Conservation (phyloP, 1,139 yeast species). For the Hanseniaspora gamundiae region DNA sequence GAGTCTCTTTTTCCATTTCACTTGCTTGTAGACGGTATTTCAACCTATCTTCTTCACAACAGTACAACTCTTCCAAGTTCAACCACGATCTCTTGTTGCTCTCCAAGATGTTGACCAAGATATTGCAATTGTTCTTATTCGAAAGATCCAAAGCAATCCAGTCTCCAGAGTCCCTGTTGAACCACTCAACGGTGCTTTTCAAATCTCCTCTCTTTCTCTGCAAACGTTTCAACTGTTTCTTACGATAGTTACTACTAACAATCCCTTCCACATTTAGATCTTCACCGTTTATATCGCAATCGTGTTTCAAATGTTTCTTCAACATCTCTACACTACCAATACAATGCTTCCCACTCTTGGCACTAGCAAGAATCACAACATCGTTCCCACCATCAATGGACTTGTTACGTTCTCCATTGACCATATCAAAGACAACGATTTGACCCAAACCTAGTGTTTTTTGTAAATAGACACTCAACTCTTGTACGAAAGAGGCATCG, state of each 20-base stretch:
- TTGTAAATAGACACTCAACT: not conserved
- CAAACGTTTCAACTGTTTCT: not conserved
- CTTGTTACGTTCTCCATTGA: not conserved
- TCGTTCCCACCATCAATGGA: not conserved
- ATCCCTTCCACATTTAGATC: not conserved
- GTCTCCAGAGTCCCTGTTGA: not conserved
- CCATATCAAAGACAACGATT: constrained; percentile 1
- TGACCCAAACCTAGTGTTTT: not conserved
- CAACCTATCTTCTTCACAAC: not conserved
- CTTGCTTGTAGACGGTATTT: not conserved
- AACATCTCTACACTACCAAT: not conserved
- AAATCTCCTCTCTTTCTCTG: not conserved
- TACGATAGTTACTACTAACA: not conserved
- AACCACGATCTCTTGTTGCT: not conserved
- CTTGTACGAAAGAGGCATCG: not conserved
- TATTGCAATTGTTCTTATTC: not conserved
- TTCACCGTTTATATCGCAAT: not conserved
- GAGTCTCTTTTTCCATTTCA: not conserved
- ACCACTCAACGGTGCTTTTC: not conserved
- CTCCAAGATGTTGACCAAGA: not conserved
- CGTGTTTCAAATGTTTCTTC: not conserved
- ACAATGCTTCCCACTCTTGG: not conserved
- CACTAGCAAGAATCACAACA: not conserved
- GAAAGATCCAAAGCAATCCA: not conserved
- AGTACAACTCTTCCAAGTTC: constrained; percentile 2